These are phyloP conservation scores for Aspergillus sp. DNA, from an alignment of 2,329 filamentous ascomycete genomes.

Conservation along the genomic window DNA sequence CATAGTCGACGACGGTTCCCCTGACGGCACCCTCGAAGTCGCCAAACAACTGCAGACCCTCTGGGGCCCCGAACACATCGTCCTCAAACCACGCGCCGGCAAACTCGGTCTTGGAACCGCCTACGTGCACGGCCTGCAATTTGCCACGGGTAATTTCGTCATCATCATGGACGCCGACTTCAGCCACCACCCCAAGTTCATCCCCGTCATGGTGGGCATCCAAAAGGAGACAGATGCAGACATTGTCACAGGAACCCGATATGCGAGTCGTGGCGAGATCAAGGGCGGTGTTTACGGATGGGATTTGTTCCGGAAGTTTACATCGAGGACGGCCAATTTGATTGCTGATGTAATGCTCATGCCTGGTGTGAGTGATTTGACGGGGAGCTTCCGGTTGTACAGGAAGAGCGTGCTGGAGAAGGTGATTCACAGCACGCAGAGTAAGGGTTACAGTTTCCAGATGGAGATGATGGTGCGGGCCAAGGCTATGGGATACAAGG, in stretches of 20 bases:
- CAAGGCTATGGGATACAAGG: constrained; percentile 89
- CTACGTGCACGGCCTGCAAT: constrained; percentile 91
- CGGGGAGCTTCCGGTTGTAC: constrained; percentile 89
- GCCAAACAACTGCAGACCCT: constrained; percentile 83
- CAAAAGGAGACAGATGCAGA: constrained; percentile 78
- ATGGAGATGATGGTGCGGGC: constrained; percentile 99
- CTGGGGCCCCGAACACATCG: constrained; percentile 67
- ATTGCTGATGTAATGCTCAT: constrained; percentile 91
- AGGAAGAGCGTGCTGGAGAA: constrained; percentile 84
- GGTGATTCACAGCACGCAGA: constrained; percentile 84
- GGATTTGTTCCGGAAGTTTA: constrained; percentile 79
- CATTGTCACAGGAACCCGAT: constrained; percentile 93
- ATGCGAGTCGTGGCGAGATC: constrained; percentile 62
- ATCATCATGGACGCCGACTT: constrained; percentile 99
- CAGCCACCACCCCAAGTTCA: constrained; percentile 98
- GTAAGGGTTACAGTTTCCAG: constrained; percentile 97
- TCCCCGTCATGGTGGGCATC: constrained; percentile 80
- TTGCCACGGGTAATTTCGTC: constrained; percentile 84
- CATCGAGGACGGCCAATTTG: constrained; percentile 74
- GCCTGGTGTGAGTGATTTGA: constrained; percentile 91
- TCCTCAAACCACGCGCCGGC: constrained; percentile 80
- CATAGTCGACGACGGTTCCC: constrained; percentile 96
- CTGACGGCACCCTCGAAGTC: constrained; percentile 87
- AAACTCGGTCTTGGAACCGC: constrained; percentile 96
- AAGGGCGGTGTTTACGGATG: constrained; percentile 84